Conservation (phyloP, 176 grass and related monocot genomes). For the Thalia dealbata region DNA sequence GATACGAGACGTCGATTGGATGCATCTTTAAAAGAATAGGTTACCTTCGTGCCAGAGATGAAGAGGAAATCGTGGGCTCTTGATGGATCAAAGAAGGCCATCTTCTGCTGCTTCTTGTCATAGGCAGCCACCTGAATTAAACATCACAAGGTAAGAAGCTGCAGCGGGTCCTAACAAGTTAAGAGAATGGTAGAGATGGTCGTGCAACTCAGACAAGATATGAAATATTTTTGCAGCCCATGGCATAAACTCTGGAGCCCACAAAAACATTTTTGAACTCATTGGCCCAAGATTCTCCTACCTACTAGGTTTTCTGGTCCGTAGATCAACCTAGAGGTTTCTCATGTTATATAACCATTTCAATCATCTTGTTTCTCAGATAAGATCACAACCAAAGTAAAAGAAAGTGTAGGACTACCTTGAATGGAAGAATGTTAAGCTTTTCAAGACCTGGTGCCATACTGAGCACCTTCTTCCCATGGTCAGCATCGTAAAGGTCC, state of each 20-base stretch:
- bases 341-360: neutral
- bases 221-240: no score
- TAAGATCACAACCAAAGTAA: neutral
- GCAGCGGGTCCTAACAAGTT: neutral
- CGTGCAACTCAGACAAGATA: no score
- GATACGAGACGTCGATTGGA: neutral
- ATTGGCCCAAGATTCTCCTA: neutral
- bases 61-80: constrained; percentile 92
- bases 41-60: constrained; percentile 98
- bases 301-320: neutral
- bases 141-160: constrained; percentile 21
- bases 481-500: constrained; percentile 95
- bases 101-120: constrained; percentile 67
- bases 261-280: no score
- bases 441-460: constrained; percentile 95
- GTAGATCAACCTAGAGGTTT: neutral
- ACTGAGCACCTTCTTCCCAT: constrained; percentile 90
- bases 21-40: neutral
- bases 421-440: constrained; percentile 98
- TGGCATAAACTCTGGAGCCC: no score
- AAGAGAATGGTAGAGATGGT: no score
- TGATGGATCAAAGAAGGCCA: constrained; percentile 94
- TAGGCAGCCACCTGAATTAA: constrained; percentile 76
- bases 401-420: constrained; percentile 30
- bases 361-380: neutral